phyloP scores from a whole-genome alignment of 1,284 basidiomycete genomes.

The Blastosporella zonata region DNA sequence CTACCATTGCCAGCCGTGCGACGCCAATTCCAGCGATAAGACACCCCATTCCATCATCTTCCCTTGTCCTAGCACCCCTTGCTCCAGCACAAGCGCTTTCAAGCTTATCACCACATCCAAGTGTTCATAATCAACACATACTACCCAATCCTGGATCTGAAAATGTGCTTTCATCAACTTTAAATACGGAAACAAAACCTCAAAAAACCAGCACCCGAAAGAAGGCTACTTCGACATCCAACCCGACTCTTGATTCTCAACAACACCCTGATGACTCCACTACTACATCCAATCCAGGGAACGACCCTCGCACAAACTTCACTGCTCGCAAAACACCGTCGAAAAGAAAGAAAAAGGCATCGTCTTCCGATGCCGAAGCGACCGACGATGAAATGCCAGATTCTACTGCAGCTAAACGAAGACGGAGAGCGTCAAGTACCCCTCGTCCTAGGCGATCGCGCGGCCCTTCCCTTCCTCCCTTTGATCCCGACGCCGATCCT shows the following conservation, averaged over 20 bases:
- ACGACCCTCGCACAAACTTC: neutral
- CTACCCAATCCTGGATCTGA: constrained; percentile 9
- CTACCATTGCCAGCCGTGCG: constrained; percentile 6
- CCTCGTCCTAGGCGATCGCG: constrained; percentile 28
- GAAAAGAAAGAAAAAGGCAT: constrained; percentile 19
- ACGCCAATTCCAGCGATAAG: neutral
- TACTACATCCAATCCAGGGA: constrained; percentile 1
- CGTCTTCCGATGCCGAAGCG: constrained; percentile 18
- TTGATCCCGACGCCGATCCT: constrained; percentile 56
- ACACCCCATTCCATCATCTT: constrained; percentile 6
- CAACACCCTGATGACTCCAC: neutral
- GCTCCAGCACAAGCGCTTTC: neutral
- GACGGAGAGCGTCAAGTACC: constrained; percentile 21
- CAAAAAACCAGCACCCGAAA: neutral
- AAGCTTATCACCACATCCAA: neutral
- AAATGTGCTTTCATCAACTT: constrained; percentile 6
- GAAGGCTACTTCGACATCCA: neutral
- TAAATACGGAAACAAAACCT: constrained; percentile 6
- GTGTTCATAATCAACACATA: neutral
- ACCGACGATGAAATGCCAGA: constrained; percentile 16
- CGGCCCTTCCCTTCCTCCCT: constrained; percentile 47
- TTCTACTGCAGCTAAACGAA: constrained; percentile 16
- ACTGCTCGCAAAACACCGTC: constrained; percentile 8
- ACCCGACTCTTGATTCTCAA: neutral
- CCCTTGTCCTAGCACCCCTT: constrained; percentile 2